A percentile compares a stretch with the other conserved stretches of the same genome.
These are phyloP conservation scores for Didymellaceae sp. DNA, from an alignment of 2,329 filamentous ascomycete genomes.

Conservation along the genomic window DNA sequence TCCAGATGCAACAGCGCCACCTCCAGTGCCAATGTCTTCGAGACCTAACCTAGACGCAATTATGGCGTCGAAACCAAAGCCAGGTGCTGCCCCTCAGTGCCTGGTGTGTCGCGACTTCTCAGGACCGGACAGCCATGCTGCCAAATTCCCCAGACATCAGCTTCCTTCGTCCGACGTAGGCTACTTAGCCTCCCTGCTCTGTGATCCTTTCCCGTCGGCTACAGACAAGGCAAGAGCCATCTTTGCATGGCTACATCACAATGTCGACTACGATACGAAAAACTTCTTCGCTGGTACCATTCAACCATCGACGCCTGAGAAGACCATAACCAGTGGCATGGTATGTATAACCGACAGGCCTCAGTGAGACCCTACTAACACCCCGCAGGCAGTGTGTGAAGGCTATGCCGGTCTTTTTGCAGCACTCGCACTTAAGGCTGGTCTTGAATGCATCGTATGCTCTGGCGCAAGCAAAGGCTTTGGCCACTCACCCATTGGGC, in stretches of 20 bases:
- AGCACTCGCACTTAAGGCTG: conserved; percentile 77
- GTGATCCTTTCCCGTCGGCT: conserved; percentile 75
- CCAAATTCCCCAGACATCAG: conserved; percentile 74
- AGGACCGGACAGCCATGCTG: conserved; percentile 76
- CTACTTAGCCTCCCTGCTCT: conserved; percentile 80
- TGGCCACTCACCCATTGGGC: conserved; percentile 68
- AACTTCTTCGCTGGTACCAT: conserved; percentile 78
- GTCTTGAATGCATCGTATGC: conserved; percentile 77
- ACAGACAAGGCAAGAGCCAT: conserved; percentile 94
- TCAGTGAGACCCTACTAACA: background rate
- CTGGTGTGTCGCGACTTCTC: conserved; percentile 89
- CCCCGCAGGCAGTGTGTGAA: conserved; percentile 74
- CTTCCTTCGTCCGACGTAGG: conserved; percentile 73
- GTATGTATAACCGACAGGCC: background rate
- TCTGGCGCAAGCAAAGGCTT: conserved; percentile 86
- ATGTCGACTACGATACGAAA: conserved; percentile 82
- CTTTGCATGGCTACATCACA: conserved; percentile 95
- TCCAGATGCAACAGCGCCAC: conserved; percentile 40
- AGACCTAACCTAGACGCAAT: conserved; percentile 65
- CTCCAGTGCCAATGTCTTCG: conserved; percentile 62
- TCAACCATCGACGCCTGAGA: conserved; percentile 70
- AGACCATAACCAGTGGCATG: conserved; percentile 76
- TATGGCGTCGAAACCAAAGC: conserved; percentile 53
- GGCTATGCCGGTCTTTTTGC: conserved; percentile 87
- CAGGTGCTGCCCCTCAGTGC: conserved; percentile 57